These are phyloP conservation scores for Rhizopogon vesiculosus DNA, from an alignment of 768 basidiomycete genomes.

Conservation along the genomic window DNA sequence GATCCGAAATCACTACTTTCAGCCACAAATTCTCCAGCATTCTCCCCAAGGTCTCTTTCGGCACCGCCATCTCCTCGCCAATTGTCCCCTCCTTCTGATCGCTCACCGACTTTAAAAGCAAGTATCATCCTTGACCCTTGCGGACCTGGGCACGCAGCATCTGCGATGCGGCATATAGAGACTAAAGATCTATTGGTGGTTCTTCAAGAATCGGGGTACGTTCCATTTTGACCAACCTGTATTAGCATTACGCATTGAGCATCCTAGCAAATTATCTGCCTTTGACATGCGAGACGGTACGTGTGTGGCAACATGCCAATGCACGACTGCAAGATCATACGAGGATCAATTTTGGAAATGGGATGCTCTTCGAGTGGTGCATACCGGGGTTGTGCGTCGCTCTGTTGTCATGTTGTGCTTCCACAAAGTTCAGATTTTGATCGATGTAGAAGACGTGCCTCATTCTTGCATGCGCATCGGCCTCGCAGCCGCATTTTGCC, in stretches of 20 bases:
- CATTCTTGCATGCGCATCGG: constrained; percentile 43
- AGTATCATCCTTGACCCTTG: constrained; percentile 44
- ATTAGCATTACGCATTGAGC: constrained; percentile 4
- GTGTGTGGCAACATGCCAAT: constrained; percentile 24
- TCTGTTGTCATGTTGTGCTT: background rate
- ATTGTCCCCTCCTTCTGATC: constrained; percentile 8
- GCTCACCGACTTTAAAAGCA: constrained; percentile 16
- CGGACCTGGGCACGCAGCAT: constrained; percentile 35
- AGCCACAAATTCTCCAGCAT: constrained; percentile 38
- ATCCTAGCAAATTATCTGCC: constrained; percentile 46
- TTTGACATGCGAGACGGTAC: constrained; percentile 49
- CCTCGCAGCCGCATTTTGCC: constrained; percentile 19
- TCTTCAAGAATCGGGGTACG: constrained; percentile 65
- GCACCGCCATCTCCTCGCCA: constrained; percentile 30
- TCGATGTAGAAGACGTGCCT: constrained; percentile 19
- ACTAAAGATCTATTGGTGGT: constrained; percentile 40
- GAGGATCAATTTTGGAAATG: constrained; percentile 13
- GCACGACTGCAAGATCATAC: constrained; percentile 4
- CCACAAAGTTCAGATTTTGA: background rate
- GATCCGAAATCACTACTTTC: constrained; percentile 42
- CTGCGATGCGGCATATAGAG: constrained; percentile 43
- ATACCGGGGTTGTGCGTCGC: background rate
- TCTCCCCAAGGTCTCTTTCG: constrained; percentile 32
- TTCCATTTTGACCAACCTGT: background rate
- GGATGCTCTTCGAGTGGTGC: constrained; percentile 1